Conservation (phyloP, 495 filamentous ascomycete genomes). For the Trichoderma virens region DNA sequence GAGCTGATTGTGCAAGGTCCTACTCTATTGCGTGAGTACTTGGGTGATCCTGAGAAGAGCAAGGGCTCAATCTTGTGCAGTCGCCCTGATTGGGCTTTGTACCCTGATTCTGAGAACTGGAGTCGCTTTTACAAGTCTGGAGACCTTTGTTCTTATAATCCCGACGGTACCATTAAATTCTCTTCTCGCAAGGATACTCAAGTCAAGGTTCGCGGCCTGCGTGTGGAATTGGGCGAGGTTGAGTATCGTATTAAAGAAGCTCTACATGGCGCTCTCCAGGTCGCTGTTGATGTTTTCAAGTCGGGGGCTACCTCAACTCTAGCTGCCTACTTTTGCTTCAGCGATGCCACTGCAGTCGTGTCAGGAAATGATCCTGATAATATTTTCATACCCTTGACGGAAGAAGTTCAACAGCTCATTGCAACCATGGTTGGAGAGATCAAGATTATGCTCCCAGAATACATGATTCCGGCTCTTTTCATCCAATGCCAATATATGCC, state of each 20-base stretch:
- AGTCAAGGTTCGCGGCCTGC: constrained; percentile 21
- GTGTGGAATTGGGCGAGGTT: constrained; percentile 36
- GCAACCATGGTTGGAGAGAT: not conserved
- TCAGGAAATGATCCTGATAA: not conserved
- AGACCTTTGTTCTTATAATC: constrained; percentile 14
- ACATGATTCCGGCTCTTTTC: constrained; percentile 20
- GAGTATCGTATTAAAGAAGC: constrained; percentile 19
- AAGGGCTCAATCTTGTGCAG: not conserved
- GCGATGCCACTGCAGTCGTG: not conserved
- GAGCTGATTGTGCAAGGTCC: constrained; percentile 49
- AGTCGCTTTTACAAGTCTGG: constrained; percentile 11
- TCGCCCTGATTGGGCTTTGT: not conserved
- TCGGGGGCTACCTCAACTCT: not conserved
- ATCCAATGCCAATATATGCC: constrained; percentile 10
- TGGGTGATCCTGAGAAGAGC: constrained; percentile 23
- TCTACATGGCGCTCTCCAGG: constrained; percentile 22
- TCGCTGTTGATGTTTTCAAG: constrained; percentile 36
- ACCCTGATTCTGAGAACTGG: not conserved
- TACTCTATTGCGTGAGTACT: constrained; percentile 40
- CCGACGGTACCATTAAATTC: not conserved
- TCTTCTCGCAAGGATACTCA: constrained; percentile 40
- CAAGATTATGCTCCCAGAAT: constrained; percentile 14
- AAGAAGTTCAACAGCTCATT: not conserved
- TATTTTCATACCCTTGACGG: constrained; percentile 4
- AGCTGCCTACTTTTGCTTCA: constrained; percentile 1